Conservation (phyloP, 768 basidiomycete genomes). For the Ramaria sp. region DNA sequence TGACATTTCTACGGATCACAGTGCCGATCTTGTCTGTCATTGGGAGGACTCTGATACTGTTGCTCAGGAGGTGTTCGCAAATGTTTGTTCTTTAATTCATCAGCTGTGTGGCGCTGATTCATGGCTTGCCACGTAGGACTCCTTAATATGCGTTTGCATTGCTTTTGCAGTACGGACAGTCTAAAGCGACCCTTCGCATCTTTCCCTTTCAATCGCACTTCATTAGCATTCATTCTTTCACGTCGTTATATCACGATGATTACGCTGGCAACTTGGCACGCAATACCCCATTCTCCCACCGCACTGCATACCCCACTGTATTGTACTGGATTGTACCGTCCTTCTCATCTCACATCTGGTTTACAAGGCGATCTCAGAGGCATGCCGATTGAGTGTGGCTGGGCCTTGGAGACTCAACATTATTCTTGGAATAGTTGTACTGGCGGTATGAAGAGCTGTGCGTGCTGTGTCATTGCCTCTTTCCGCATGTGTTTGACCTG, state of each 20-base stretch:
- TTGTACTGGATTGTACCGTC: not conserved
- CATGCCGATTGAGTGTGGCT: too few relatives aligned
- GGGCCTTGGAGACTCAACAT: too few relatives aligned
- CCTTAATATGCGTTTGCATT: constrained; percentile 53
- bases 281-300: not conserved
- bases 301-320: constrained; percentile 2
- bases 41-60: constrained; percentile 82
- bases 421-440: too few relatives aligned
- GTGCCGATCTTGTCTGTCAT: constrained; percentile 75
- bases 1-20: constrained; percentile 19
- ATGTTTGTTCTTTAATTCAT: constrained; percentile 39
- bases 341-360: too few relatives aligned
- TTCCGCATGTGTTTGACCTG: too few relatives aligned
- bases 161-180: constrained; percentile 47
- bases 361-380: too few relatives aligned
- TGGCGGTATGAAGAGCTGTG: too few relatives aligned
- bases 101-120: constrained; percentile 3
- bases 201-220: not conserved
- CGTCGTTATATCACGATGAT: not conserved
- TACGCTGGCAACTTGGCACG: not conserved
- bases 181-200: not conserved
- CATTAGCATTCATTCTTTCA: not conserved
- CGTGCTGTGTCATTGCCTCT: too few relatives aligned
- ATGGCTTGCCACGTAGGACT: constrained; percentile 41
- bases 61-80: constrained; percentile 68